Percentiles rank a stretch among this genome's conserved stretches.
phyloP scores from a whole-genome alignment of 2,329 filamentous ascomycete species.

The Aspergillus nomiae region DNA sequence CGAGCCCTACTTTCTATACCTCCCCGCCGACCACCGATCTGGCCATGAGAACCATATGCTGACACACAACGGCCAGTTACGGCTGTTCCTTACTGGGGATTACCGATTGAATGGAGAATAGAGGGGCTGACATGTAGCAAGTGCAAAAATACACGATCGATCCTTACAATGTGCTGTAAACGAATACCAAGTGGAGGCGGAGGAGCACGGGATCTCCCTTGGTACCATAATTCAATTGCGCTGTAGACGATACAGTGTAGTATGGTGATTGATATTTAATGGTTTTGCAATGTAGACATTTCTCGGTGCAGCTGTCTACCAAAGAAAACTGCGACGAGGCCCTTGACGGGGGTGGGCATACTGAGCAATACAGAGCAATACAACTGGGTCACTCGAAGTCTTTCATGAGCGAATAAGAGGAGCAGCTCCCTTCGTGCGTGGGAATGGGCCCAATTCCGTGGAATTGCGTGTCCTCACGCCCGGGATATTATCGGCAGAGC shows the following conservation, averaged over 20 bases:
- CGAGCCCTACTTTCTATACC: conserved; percentile 1
- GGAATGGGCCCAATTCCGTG: not conserved
- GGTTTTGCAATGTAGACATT: not conserved
- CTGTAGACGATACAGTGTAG: not conserved
- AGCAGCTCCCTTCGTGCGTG: not conserved
- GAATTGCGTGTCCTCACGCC: not conserved
- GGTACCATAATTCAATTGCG: not conserved
- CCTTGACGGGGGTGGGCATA: not conserved
- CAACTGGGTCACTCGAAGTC: not conserved
- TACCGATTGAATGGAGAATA: not conserved
- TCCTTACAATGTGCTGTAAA: not conserved
- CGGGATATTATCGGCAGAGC: not conserved
- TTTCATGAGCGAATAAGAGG: not conserved
- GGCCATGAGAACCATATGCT: not conserved
- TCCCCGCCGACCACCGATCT: not conserved
- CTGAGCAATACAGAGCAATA: not conserved
- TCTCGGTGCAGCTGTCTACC: not conserved
- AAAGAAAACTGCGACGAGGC: not conserved
- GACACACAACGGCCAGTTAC: not conserved
- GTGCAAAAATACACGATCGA: not conserved
- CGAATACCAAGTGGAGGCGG: not conserved
- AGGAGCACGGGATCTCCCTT: not conserved
- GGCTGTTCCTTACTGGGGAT: not conserved
- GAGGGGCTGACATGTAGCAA: not conserved
- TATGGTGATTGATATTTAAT: not conserved